phyloP scores from a whole-genome alignment of 2,329 filamentous ascomycete species.

The Paramyrothecium roridum region DNA sequence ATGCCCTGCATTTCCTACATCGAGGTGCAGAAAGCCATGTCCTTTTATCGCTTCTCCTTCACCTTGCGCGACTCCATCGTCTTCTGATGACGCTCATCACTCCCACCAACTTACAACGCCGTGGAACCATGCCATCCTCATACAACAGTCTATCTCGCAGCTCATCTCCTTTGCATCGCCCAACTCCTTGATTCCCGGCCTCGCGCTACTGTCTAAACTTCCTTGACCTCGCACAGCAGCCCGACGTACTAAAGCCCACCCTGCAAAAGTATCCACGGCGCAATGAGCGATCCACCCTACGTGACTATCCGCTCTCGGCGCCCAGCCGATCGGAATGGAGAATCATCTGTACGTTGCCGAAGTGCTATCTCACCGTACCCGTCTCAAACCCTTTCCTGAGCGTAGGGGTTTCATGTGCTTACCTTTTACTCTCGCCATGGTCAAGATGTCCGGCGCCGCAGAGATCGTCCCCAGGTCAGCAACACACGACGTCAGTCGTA shows the following conservation, averaged over 20 bases:
- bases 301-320: constrained; percentile 1
- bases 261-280: background rate
- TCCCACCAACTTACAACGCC: background rate
- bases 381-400: background rate
- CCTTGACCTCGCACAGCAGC: background rate
- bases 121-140: background rate
- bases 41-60: too few species aligned
- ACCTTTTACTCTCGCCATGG: background rate
- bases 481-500: constrained; percentile 56
- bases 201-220: background rate
- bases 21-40: too few species aligned
- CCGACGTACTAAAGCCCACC: background rate
- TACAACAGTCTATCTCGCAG: background rate
- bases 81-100: too few species aligned
- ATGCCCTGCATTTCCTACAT: too few species aligned
- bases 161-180: background rate
- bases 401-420: background rate
- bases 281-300: constrained; percentile 1
- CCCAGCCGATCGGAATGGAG: constrained; percentile 1
- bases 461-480: constrained; percentile 30
- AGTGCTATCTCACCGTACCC: background rate
- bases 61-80: too few species aligned
- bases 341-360: background rate
- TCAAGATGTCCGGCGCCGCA: constrained; percentile 7
- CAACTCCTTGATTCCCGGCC: background rate